Percentiles rank a stretch among this genome's conserved stretches.
These are phyloP conservation scores for Macrolepiota fuliginosa DNA, from an alignment of 768 basidiomycete species.

Conservation along the genomic window DNA sequence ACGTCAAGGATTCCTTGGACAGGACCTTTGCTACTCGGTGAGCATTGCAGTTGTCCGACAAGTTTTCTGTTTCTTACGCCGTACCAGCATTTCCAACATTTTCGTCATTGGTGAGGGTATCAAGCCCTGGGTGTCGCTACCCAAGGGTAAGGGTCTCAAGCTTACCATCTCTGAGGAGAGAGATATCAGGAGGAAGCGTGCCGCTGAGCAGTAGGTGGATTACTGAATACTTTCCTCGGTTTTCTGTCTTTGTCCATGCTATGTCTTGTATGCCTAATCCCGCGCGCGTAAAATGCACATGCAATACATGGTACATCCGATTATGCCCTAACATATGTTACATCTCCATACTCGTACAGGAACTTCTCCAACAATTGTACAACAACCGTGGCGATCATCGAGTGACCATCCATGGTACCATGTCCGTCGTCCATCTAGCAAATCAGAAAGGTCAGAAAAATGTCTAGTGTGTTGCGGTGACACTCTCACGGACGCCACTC, in stretches of 20 bases:
- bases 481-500: too few relatives aligned
- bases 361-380: conserved; percentile 32
- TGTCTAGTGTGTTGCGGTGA: too few relatives aligned
- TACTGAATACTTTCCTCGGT: conserved; percentile 17
- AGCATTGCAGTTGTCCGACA: conserved; percentile 23
- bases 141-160: conserved; percentile 97
- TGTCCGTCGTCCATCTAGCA: too few relatives aligned
- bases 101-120: conserved; percentile 95
- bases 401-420: too few relatives aligned
- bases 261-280: conserved; percentile 40
- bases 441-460: too few relatives aligned
- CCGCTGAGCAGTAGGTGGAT: conserved; percentile 57
- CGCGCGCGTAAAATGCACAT: conserved; percentile 20
- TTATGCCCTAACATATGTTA: conserved; percentile 7
- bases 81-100: conserved; percentile 85
- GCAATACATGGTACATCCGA: conserved; percentile 27
- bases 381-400: too few relatives aligned
- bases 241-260: conserved; percentile 31
- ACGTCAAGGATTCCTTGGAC: conserved; percentile 94
- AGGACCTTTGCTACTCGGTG: conserved; percentile 97
- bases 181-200: conserved; percentile 84
- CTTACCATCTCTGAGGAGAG: conserved; percentile 97
- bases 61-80: neutral
- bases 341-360: conserved; percentile 34
- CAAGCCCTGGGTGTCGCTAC: conserved; percentile 97